phyloP scores from a whole-genome alignment of 2,329 filamentous ascomycete genomes.

The Aureobasidium sp. region DNA sequence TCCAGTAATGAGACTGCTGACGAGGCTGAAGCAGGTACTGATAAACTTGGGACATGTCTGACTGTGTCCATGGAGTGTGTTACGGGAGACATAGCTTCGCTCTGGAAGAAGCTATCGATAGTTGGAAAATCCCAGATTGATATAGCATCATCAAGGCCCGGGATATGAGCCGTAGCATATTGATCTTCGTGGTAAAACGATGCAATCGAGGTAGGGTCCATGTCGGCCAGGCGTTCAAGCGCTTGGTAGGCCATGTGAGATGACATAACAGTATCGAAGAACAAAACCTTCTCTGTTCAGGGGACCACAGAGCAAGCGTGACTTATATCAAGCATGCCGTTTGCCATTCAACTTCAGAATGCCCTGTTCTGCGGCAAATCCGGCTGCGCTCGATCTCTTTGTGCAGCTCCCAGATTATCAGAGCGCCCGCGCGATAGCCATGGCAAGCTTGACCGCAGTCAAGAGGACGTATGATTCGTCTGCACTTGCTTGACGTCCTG shows the following conservation, averaged over 20 bases:
- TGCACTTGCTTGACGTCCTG: background rate
- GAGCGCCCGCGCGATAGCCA: background rate
- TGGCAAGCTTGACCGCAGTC: background rate
- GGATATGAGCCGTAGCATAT: no score
- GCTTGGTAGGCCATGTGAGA: background rate
- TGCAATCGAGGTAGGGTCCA: no score
- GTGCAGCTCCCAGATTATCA: background rate
- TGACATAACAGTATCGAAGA: background rate
- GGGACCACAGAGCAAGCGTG: background rate
- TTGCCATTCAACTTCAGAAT: background rate
- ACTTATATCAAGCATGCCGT: background rate
- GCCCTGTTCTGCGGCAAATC: background rate
- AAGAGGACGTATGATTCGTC: background rate
- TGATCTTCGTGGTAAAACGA: no score
- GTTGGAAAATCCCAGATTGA: no score
- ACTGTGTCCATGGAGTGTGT: no score
- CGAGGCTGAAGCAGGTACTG: no score
- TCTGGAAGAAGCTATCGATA: no score
- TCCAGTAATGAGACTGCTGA: no score
- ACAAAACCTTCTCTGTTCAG: background rate
- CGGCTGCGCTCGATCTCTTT: background rate
- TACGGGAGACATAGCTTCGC: no score
- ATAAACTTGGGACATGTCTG: no score
- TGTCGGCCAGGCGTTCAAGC: no score
- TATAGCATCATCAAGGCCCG: no score